Base-by-base conservation (phyloP, 2,329 filamentous ascomycete genomes). In the Aaosphaeria arxii region DNA sequence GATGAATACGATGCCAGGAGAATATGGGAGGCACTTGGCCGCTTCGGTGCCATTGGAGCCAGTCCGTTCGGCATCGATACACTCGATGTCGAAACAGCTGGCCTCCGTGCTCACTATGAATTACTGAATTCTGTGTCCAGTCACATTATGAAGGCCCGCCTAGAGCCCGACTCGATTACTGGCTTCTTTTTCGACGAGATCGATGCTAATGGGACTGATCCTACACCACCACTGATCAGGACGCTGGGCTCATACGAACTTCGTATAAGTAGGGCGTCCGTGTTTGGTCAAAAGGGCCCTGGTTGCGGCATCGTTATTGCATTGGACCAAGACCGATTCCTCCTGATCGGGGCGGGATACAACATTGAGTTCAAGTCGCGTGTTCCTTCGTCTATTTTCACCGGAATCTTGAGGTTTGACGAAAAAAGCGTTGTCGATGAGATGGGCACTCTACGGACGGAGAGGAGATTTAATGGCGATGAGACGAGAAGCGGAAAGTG, bases 401-500 rank as follows among this genome's bases (percentile, higher is more conserved):
- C 71, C 0, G 74, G 75, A 1, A 71, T 77, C 6, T 50, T 77
- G 45, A 59, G 59, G 1, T 72, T 72, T 11, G 62, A 68, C 44
- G 73, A 77, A 57, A 74, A 74, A 53, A 36, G 33, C 13, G 62
- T 61, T 2, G 63, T 74, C 5, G 59, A 74, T 29, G 54, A 62
- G 6, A 70, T 61, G 2, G 71, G 70, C 1, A 58, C 65, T 45
- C 35, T 77, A 43, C 56, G 53, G 13, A 74, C 71, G 1, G 42
- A 69, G 48, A 63, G 73, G 29, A 53, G 59, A 24, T 49, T 77
- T 29, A 73, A 74, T 46, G 73, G 74, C 1, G 74, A 77, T 42
- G 75, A 78, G 65, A 77, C 74, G 5, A 56, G 72, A 24, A 75
- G 73, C 53, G 78, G 79, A 1, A 64, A 66, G 42, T 76, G 72